Base-by-base conservation (phyloP, 768 basidiomycete species). In the Dacryopinax primogenitus region DNA sequence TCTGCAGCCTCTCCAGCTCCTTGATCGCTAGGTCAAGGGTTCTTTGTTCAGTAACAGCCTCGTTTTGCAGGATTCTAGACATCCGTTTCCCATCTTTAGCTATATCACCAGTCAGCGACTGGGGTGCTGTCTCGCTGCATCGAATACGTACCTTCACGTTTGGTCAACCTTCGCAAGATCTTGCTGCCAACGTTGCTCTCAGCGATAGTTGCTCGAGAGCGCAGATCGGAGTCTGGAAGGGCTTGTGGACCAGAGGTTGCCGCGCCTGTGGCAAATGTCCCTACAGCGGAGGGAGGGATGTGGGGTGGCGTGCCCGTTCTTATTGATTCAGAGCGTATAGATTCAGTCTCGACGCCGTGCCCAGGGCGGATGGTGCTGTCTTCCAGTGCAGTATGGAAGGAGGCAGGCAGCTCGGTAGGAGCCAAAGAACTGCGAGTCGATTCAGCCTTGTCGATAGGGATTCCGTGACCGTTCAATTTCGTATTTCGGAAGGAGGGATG, bases 31-130 rank as follows among this genome's bases (percentile, higher is more conserved):
- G 76, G 23, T 76, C 74, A 23, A 92, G 74, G 0, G 86, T 80
- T 66, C 80, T 77, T 71, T 84, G 84, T 74, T 90, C 88, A 0
- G 81, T 78, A 70, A 84, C 84, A 0, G 80, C 86, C 73, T 90
- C 90, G 1, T 78, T 74, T 73, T 82, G 84, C 70, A 91, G 83
- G 35, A 92, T 81, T 71, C 83, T 90, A 6, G 84, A 82, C 35
- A 90, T 75, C 37, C 76, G 78, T 69, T 81, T 84, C 6, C 81
- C 80, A 58, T 87, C 83, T 68, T 80, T 83, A 62, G 74, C 86
- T 88, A 68, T 28, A 30, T 28, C 51, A 21, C 3, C 30, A 23
- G 9, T 58, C 51, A 28, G 51, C 18, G 6, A 3, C 51, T 4
- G 9, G 30, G 51, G 15, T 15, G 3, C 32, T 30, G 26, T 13